Base-by-base conservation (phyloP, 2,329 filamentous ascomycete genomes). In the Penicillium hordei region DNA sequence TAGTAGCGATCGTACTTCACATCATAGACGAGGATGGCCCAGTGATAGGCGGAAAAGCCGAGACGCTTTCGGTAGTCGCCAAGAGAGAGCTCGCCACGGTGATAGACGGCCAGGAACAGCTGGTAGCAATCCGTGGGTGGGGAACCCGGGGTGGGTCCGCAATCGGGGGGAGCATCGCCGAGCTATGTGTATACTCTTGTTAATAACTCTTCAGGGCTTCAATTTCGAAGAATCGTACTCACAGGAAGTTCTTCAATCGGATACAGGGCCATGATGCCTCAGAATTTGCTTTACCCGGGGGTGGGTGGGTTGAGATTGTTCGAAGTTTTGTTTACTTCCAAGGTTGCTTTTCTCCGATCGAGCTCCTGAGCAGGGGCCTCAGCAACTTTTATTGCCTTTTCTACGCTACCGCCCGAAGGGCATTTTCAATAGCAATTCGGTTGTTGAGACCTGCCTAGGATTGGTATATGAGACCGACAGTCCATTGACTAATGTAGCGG, bases 41-140 rank as follows among this genome's bases (percentile, higher is more conserved):
- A 58, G 39, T 58, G 55, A 44, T 58, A 58, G 6, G 55, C 51
- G 4, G 50, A 43, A 36, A 38, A 55, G 29, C 50, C 55, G 5
- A 58, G 55, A 15, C 51, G 50, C 2, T 13, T n/a, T 12, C 55
- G 29, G 38, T 44, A 19, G 1, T 58, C 44, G 19, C 38, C 51
- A 21, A 58, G 44, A 36, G 55, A 58, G 1, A 55, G 25, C 21
- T 54, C 55, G 31, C 38, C 33, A 12, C 55, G 55, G 17, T 58
- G 51, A 25, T 58, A 45, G n/a, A 55, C 21, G 3, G 51, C n/a
- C 12, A 58, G 25, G 25, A 44, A 55, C 8, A 58, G 8, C 3
- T 39, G 36, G 31, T 57, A 53, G 36, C 10, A 21, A 10, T 27
- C 8, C 21, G 12, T 46, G 15, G 49, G 2, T 3, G 19, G 34